Conservation (phyloP, 345 rosid species). For the Populus davidiana region DNA sequence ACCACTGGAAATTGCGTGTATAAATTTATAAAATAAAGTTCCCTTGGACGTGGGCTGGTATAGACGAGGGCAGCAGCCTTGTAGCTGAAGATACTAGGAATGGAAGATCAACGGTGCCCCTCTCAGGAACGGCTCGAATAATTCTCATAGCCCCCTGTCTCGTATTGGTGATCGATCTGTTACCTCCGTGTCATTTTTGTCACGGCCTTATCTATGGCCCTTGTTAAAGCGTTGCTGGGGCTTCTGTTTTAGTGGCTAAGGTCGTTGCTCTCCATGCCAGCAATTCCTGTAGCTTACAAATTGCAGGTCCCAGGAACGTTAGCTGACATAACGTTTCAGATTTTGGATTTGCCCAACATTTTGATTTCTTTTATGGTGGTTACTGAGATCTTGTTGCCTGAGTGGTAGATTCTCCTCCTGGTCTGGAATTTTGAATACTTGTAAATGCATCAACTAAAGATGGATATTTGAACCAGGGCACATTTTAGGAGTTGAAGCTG, state of each 20-base stretch:
- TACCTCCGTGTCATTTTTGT: background rate
- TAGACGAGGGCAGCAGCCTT: too few relatives aligned
- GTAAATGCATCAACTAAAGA: background rate
- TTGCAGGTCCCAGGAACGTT: background rate
- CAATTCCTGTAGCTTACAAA: background rate
- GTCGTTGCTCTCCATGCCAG: background rate
- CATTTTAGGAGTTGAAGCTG: background rate
- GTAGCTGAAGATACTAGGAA: too few relatives aligned
- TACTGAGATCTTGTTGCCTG: background rate
- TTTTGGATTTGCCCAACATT: background rate
- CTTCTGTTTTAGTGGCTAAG: background rate
- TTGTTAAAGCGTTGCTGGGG: background rate
- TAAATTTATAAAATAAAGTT: too few relatives aligned
- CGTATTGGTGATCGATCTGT: background rate
- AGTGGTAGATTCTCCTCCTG: background rate
- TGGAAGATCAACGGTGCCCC: too few relatives aligned
- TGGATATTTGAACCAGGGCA: background rate
- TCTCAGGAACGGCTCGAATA: too few relatives aligned
- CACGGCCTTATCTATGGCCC: background rate
- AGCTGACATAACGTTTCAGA: background rate
- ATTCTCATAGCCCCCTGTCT: too few relatives aligned
- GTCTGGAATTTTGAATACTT: background rate
- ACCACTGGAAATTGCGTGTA: too few relatives aligned
- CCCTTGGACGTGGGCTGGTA: too few relatives aligned
- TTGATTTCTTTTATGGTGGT: background rate